Percentiles rank a stretch among this genome's conserved stretches.
These are phyloP conservation scores for Thamnidium elegans DNA, from an alignment of 192 early-diverging fungal species.

Conservation along the genomic window DNA sequence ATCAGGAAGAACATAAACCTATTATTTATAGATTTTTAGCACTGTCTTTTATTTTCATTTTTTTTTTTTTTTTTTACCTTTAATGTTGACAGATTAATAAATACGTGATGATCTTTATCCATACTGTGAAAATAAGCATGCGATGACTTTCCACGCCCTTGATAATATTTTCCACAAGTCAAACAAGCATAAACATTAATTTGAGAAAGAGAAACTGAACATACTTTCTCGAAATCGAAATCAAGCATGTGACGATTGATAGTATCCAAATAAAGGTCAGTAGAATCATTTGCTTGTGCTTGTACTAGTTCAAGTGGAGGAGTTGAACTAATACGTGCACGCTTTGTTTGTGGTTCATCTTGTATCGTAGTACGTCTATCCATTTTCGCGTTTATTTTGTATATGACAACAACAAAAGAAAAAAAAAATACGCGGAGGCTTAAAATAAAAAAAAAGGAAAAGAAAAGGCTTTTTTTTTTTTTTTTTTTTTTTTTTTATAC, in stretches of 20 bases:
- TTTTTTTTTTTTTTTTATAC: too few relatives aligned
- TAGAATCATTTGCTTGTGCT: slow-evolving; percentile 15
- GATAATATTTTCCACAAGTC: slow-evolving; percentile 94
- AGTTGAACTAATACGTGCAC: slow-evolving; percentile 7
- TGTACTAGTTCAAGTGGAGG: neutral
- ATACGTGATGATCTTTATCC: slow-evolving; percentile 94
- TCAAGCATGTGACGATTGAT: slow-evolving; percentile 85
- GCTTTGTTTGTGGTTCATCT: slow-evolving; percentile 19
- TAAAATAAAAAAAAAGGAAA: too few relatives aligned
- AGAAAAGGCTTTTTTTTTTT: too few relatives aligned
- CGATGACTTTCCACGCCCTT: slow-evolving; percentile 85
- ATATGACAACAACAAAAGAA: too few relatives aligned
- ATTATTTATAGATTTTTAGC: neutral
- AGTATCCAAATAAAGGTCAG: slow-evolving; percentile 75
- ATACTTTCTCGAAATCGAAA: slow-evolving; percentile 98
- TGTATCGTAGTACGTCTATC: neutral
- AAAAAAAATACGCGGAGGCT: too few relatives aligned
- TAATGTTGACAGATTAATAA: slow-evolving; percentile 84
- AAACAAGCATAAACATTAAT: slow-evolving; percentile 96
- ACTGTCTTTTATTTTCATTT: too few relatives aligned
- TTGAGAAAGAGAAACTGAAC: slow-evolving; percentile 90
- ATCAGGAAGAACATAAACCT: slow-evolving; percentile 91
- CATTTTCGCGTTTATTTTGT: too few relatives aligned
- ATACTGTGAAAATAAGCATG: slow-evolving; percentile 97
- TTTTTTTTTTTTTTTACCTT: slow-evolving; percentile 47